A percentile compares a stretch with the other conserved stretches of the same genome.
Conservation (phyloP, 2,329 filamentous ascomycete genomes). For the Davidsoniella virescens region DNA sequence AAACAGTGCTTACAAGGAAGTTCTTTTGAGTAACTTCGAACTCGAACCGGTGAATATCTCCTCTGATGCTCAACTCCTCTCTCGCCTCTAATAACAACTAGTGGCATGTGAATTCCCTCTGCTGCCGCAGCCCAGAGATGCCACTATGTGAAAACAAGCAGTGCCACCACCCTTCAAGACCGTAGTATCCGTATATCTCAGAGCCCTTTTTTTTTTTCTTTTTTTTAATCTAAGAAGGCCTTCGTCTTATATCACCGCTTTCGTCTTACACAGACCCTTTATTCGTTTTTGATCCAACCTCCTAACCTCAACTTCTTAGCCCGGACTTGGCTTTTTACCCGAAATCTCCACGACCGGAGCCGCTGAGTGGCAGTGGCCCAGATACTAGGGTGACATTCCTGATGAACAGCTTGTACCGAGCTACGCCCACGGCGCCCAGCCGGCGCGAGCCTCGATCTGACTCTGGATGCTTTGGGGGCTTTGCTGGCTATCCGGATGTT, state of each 20-base stretch:
- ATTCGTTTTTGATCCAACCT: background rate
- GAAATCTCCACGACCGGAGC: too few relatives aligned
- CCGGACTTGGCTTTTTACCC: too few relatives aligned
- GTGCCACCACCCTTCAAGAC: background rate
- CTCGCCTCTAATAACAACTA: background rate
- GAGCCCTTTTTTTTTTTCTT: background rate
- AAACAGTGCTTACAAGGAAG: too few relatives aligned
- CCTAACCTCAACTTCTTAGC: too few relatives aligned
- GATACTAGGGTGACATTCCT: too few relatives aligned
- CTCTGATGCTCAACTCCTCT: too few relatives aligned
- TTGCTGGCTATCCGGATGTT: background rate
- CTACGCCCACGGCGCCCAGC: constrained; percentile 4
- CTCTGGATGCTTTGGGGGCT: background rate
- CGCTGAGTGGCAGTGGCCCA: too few relatives aligned
- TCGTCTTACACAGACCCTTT: background rate
- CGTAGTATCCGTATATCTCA: background rate
- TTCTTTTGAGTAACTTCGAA: too few relatives aligned
- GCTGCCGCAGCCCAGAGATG: too few relatives aligned
- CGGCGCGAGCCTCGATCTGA: background rate
- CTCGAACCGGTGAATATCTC: too few relatives aligned
- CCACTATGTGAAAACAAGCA: too few relatives aligned
- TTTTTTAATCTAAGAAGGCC: too few relatives aligned
- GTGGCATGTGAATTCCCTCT: background rate
- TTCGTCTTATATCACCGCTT: background rate
- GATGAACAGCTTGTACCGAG: background rate